phyloP scores from a whole-genome alignment of 2,329 filamentous ascomycete species.

The Phialophora verrucosa region DNA sequence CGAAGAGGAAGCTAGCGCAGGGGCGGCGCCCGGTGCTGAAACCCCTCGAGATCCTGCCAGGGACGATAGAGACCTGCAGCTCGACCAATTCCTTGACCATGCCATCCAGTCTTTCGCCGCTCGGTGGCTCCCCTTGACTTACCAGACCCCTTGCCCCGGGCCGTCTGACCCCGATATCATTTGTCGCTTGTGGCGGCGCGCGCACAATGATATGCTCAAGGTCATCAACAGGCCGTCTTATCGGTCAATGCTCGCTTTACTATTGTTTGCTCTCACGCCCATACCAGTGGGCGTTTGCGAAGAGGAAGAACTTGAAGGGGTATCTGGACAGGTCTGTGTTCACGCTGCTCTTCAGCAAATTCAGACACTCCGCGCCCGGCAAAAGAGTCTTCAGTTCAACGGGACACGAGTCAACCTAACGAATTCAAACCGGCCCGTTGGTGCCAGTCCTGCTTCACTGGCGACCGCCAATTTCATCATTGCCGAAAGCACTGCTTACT shows the following conservation, averaged over 20 bases:
- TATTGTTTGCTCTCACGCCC: conserved; percentile 50
- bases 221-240: conserved; percentile 52
- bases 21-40: conserved; percentile 8
- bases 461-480: conserved; percentile 46
- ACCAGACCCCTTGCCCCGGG: not conserved
- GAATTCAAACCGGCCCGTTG: conserved; percentile 17
- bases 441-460: conserved; percentile 40
- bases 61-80: conserved; percentile 34
- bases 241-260: conserved; percentile 49
- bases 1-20: conserved; percentile 33
- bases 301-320: conserved; percentile 50
- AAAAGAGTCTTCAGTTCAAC: conserved; percentile 51
- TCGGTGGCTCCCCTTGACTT: conserved; percentile 41
- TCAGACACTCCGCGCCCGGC: conserved; percentile 48
- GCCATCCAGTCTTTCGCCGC: conserved; percentile 43
- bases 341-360: conserved; percentile 52
- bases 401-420: conserved; percentile 41
- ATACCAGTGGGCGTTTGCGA: conserved; percentile 50
- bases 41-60: conserved; percentile 30
- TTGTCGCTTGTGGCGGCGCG: conserved; percentile 45
- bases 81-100: conserved; percentile 39
- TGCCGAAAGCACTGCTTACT: conserved; percentile 50
- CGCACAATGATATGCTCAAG: conserved; percentile 49
- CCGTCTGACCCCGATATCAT: conserved; percentile 33
- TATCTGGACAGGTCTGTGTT: conserved; percentile 50